Conservation (phyloP, 257 asterid species). For the Ballota nigra region DNA sequence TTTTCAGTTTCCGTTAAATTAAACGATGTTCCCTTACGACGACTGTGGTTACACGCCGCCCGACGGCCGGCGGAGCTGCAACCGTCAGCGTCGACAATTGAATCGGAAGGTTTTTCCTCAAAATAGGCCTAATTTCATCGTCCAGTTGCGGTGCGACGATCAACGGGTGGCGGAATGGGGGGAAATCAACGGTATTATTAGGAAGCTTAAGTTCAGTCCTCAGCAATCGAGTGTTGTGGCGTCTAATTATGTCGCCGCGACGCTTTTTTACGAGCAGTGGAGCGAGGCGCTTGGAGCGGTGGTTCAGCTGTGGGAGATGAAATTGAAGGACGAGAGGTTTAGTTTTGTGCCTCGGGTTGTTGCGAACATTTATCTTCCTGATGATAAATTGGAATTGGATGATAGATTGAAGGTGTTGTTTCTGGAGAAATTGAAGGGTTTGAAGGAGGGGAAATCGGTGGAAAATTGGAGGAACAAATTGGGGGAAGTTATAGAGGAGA, state of each 20-base stretch:
- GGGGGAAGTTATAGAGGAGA: constrained; percentile 26
- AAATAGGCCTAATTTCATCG: constrained; percentile 38
- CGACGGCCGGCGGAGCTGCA: not conserved
- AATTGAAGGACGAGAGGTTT: constrained; percentile 24
- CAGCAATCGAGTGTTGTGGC: constrained; percentile 8
- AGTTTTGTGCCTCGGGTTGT: constrained; percentile 41
- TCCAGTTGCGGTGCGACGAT: constrained; percentile 36
- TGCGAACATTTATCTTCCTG: constrained; percentile 36
- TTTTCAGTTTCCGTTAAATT: no score
- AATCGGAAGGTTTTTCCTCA: not conserved
- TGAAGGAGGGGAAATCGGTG: constrained; percentile 45
- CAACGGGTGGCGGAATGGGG: not conserved
- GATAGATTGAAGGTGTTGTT: constrained; percentile 46
- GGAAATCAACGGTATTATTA: constrained; percentile 30
- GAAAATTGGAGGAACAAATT: constrained; percentile 45
- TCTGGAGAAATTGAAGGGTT: constrained; percentile 36
- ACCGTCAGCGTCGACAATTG: not conserved
- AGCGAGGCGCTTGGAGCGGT: constrained; percentile 51
- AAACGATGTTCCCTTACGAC: not conserved
- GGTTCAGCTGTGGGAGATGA: constrained; percentile 61
- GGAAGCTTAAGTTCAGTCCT: constrained; percentile 41
- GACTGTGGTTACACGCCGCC: not conserved
- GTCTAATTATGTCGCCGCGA: constrained; percentile 21
- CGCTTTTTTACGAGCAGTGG: constrained; percentile 68
- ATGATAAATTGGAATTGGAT: constrained; percentile 63